A percentile compares a stretch with the other conserved stretches of the same genome.
phyloP scores from a whole-genome alignment of 768 basidiomycete species.

The Lentinula edodes region DNA sequence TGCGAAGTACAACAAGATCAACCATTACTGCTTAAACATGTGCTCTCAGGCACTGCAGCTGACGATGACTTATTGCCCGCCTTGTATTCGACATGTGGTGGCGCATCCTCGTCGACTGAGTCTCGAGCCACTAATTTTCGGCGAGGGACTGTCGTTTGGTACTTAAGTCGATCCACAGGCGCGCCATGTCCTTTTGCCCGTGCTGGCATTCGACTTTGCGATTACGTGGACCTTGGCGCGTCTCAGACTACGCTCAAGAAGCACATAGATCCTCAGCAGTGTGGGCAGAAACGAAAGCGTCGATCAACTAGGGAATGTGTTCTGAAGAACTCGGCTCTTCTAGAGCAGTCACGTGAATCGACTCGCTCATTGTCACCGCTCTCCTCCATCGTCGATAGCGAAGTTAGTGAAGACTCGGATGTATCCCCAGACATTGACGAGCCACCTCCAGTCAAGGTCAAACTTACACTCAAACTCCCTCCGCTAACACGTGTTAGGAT shows the following conservation, averaged over 20 bases:
- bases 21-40: constrained; percentile 67
- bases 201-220: constrained; percentile 66
- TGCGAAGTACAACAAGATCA: constrained; percentile 69
- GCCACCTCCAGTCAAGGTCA: constrained; percentile 58
- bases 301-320: constrained; percentile 14
- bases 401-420: constrained; percentile 17
- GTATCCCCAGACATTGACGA: constrained; percentile 31
- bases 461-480: constrained; percentile 53
- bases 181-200: constrained; percentile 71
- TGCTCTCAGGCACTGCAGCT: constrained; percentile 61
- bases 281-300: constrained; percentile 36
- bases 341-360: neutral
- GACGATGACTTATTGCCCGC: constrained; percentile 75
- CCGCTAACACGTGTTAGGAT: constrained; percentile 16
- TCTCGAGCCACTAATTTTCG: constrained; percentile 64
- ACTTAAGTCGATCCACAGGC: constrained; percentile 69
- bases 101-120: constrained; percentile 29
- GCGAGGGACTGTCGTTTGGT: constrained; percentile 78
- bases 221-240: constrained; percentile 53
- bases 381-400: neutral
- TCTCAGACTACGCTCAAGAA: constrained; percentile 21
- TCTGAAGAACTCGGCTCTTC: constrained; percentile 17
- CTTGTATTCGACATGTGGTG: constrained; percentile 64
- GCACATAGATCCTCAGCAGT: constrained; percentile 20
- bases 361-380: neutral